These are phyloP conservation scores for Pestalotiopsis sp. DNA, from an alignment of 2,329 filamentous ascomycete genomes.

Conservation along the genomic window DNA sequence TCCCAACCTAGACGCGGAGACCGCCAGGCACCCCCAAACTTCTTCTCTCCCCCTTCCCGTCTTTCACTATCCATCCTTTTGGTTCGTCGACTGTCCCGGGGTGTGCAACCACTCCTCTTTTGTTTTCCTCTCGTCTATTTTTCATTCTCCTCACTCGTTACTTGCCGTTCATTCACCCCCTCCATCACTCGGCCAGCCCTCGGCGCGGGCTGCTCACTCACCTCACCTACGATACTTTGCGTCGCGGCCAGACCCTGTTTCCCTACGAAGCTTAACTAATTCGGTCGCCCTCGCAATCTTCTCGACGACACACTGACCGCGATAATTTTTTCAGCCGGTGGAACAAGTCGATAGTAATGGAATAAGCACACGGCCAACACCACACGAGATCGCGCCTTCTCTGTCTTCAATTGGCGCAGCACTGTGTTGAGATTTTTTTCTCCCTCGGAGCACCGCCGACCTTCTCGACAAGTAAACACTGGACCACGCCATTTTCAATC, in stretches of 20 bases:
- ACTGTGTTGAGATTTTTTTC: neutral
- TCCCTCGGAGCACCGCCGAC: neutral
- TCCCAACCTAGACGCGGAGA: neutral
- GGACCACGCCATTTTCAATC: neutral
- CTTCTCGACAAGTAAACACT: neutral
- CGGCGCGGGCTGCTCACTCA: neutral
- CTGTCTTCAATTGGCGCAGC: neutral
- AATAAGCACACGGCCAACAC: neutral
- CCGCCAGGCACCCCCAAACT: neutral
- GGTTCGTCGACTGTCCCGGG: neutral
- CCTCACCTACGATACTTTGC: neutral
- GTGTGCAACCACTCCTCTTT: slow-evolving; percentile 8
- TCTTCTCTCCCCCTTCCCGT: slow-evolving; percentile 2
- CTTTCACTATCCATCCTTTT: neutral
- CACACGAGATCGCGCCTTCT: neutral
- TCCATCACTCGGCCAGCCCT: neutral
- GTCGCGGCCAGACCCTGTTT: neutral
- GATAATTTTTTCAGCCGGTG: neutral
- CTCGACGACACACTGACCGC: neutral
- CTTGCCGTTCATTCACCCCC: neutral
- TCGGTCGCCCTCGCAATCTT: neutral
- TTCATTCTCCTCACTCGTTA: slow-evolving; percentile 10
- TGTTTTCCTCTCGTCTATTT: neutral
- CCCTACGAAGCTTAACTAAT: neutral
- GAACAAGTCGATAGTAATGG: neutral